Percentiles rank a stretch among this genome's conserved stretches.
Conservation (phyloP, 2,329 filamentous ascomycete species). For the Talaromyces funiculosus region DNA sequence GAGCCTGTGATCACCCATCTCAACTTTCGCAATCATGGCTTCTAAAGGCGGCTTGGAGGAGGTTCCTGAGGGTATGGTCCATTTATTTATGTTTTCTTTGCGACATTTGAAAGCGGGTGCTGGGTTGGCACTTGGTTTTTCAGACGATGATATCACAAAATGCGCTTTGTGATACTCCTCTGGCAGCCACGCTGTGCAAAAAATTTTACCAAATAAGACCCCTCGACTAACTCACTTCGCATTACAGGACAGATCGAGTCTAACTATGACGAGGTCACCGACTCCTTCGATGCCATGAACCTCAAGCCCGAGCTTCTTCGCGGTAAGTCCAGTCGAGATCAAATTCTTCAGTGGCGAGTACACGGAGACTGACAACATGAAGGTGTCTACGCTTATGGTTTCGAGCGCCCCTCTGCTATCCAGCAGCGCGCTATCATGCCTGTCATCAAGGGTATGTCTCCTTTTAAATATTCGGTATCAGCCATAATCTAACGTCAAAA, state of each 20-base stretch:
- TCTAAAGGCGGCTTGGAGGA: conserved; percentile 96
- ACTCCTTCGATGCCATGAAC: conserved; percentile 98
- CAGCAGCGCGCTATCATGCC: conserved; percentile 99
- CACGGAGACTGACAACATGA: conserved; percentile 19
- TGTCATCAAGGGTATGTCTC: conserved; percentile 87
- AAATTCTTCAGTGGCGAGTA: conserved; percentile 17
- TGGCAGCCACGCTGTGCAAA: background rate
- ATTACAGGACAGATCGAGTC: conserved; percentile 92
- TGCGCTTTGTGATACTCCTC: background rate
- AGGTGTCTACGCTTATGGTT: conserved; percentile 99
- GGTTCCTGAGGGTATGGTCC: conserved; percentile 79
- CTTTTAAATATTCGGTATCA: background rate
- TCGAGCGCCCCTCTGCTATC: conserved; percentile 98
- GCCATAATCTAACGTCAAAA: conserved; percentile 10
- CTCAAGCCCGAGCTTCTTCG: conserved; percentile 96
- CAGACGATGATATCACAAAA: conserved; percentile 3
- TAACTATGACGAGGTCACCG: conserved; percentile 99
- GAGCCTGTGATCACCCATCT: conserved; percentile 62
- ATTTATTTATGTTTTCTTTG: background rate
- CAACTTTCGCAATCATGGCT: conserved; percentile 88
- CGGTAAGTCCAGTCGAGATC: conserved; percentile 52
- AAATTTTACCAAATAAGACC: background rate
- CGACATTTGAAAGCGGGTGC: background rate
- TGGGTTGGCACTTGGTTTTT: background rate
- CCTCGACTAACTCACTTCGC: conserved; percentile 10